A percentile compares a stretch with the other conserved stretches of the same genome.
These are phyloP conservation scores for Naganishia liquefaciens DNA, from an alignment of 1,284 basidiomycete genomes.

Conservation along the genomic window DNA sequence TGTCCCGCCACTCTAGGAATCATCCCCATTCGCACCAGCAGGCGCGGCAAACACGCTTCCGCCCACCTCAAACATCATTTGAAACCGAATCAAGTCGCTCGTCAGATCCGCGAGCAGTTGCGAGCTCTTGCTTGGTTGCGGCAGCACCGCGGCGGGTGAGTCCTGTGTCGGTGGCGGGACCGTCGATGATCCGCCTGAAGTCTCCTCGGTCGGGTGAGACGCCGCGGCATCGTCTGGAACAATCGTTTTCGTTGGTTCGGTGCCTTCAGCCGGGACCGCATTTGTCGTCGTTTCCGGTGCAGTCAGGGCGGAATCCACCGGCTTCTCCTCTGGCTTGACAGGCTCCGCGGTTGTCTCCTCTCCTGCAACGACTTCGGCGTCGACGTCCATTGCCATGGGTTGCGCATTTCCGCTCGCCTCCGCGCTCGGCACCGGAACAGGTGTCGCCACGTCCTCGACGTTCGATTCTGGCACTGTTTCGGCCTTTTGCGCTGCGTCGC, in stretches of 20 bases:
- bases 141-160: constrained; percentile 16
- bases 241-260: neutral
- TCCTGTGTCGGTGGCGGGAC: constrained; percentile 11
- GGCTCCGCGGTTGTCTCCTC: neutral
- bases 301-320: neutral
- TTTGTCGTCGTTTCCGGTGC: neutral
- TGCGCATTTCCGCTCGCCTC: neutral
- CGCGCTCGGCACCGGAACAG: neutral
- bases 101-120: constrained; percentile 84
- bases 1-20: neutral
- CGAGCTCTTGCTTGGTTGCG: constrained; percentile 58
- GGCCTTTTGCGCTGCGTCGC: constrained; percentile 7
- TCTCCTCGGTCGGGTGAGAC: neutral
- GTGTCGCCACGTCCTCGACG: too few relatives aligned
- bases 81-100: constrained; percentile 80
- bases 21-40: neutral
- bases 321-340: neutral
- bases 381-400: constrained; percentile 1
- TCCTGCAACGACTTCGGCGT: neutral
- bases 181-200: neutral
- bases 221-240: neutral
- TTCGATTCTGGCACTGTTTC: neutral
- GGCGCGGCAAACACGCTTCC: constrained; percentile 28
- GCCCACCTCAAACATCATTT: constrained; percentile 74
- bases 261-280: neutral